phyloP scores from a whole-genome alignment of 2,329 filamentous ascomycete species.

The Monosporascus sp. region DNA sequence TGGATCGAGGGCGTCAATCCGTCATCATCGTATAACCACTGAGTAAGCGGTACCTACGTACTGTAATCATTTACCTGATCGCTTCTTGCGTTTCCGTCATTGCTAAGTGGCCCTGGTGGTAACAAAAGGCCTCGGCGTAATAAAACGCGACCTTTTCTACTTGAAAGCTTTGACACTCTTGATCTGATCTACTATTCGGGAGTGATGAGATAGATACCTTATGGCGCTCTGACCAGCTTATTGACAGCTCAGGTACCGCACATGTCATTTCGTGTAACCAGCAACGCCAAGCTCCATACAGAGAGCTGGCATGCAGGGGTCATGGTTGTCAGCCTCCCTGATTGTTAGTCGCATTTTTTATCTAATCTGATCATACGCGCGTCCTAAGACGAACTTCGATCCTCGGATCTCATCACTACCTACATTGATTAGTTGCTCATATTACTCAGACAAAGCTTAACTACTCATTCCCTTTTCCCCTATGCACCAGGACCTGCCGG shows the following conservation, averaged over 20 bases:
- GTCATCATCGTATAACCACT: neutral
- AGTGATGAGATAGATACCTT: no score
- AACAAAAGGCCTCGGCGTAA: no score
- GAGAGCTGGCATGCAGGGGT: neutral
- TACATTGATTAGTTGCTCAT: neutral
- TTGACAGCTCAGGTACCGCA: neutral
- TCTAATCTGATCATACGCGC: no score
- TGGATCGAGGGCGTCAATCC: neutral
- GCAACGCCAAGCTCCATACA: neutral
- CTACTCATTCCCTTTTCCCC: neutral
- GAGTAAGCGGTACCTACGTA: neutral
- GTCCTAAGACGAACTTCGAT: neutral
- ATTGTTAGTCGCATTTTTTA: neutral
- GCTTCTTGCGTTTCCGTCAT: no score
- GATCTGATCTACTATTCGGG: no score
- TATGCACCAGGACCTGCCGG: neutral
- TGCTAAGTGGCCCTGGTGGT: no score
- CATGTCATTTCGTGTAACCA: neutral
- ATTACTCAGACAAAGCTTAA: neutral
- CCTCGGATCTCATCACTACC: neutral
- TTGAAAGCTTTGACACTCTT: no score
- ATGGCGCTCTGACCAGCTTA: no score
- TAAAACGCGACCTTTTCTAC: no score
- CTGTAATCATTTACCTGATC: no score
- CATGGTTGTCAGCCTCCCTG: neutral